Percentiles rank a stretch among this genome's conserved stretches.
These are phyloP conservation scores for Parastagonospora avenae DNA, from an alignment of 2,329 filamentous ascomycete species.

Conservation along the genomic window DNA sequence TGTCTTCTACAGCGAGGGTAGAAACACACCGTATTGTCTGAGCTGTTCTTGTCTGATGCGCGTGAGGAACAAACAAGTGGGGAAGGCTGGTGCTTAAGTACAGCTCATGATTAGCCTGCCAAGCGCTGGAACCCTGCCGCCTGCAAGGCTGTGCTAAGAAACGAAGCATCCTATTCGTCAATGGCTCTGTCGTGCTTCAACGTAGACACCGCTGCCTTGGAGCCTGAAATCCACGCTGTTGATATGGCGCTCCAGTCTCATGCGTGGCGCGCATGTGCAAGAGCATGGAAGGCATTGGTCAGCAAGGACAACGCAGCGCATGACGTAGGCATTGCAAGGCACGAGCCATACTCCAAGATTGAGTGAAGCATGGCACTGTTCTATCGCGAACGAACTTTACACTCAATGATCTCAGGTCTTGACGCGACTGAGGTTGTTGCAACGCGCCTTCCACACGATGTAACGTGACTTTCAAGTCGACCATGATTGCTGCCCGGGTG, in stretches of 20 bases:
- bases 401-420: background rate
- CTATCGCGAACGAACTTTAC: background rate
- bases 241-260: background rate
- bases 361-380: background rate
- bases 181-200: slow-evolving; percentile 20
- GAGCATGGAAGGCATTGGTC: slow-evolving; percentile 17
- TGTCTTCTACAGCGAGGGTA: slow-evolving; percentile 40
- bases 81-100: slow-evolving; percentile 41
- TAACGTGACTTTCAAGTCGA: background rate
- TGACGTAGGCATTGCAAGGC: slow-evolving; percentile 11
- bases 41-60: slow-evolving; percentile 47
- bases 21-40: slow-evolving; percentile 49
- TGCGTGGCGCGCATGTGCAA: slow-evolving; percentile 9
- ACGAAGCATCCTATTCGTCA: slow-evolving; percentile 31
- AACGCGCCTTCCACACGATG: background rate
- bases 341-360: background rate
- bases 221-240: slow-evolving; percentile 29
- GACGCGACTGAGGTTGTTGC: background rate
- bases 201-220: slow-evolving; percentile 19
- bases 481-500: background rate
- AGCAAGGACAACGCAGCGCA: slow-evolving; percentile 20
- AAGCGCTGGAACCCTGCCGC: slow-evolving; percentile 34
- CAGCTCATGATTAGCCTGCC: slow-evolving; percentile 20
- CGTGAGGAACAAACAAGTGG: slow-evolving; percentile 35
- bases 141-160: slow-evolving; percentile 36